Conservation (phyloP, 805 yeast genomes). For the Candida mattraensis region DNA sequence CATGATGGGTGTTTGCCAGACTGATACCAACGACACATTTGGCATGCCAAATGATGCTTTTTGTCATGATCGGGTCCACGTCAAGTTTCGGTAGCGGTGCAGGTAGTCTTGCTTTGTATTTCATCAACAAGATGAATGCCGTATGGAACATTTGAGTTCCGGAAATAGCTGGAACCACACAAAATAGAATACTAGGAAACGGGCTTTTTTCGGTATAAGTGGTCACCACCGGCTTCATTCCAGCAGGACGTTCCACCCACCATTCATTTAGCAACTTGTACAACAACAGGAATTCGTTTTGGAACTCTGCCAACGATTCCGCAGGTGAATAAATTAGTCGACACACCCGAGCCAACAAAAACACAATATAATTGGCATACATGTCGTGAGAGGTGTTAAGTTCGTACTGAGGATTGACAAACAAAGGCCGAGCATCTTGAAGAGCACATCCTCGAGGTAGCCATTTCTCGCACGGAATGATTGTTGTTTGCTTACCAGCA, state of each 20-base stretch:
- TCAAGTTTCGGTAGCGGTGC: conserved; percentile 7
- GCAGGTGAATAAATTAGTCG: conserved; percentile 30
- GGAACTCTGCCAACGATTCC: conserved; percentile 27
- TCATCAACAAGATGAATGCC: conserved; percentile 39
- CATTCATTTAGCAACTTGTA: conserved; percentile 40
- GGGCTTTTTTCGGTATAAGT: conserved; percentile 29
- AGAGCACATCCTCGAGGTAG: conserved; percentile 27
- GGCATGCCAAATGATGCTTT: conserved; percentile 35
- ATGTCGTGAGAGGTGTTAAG: conserved; percentile 24
- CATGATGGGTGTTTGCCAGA: conserved; percentile 30
- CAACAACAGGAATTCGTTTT: conserved; percentile 36
- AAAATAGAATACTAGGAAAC: conserved; percentile 39
- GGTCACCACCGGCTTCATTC: conserved; percentile 34
- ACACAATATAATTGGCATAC: conserved; percentile 44
- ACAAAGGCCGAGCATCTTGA: conserved; percentile 27
- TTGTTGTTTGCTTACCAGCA: conserved; percentile 39
- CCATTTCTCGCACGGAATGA: conserved; percentile 37
- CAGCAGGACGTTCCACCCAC: conserved; percentile 34
- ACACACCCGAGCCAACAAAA: conserved; percentile 37
- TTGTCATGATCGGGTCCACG: conserved; percentile 17
- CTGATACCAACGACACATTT: conserved; percentile 38
- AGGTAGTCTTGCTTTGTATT: conserved; percentile 38
- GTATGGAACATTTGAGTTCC: conserved; percentile 42
- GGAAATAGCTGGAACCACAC: conserved; percentile 41
- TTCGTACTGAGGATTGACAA: conserved; percentile 13